phyloP scores from a whole-genome alignment of 2,329 filamentous ascomycete genomes.

The Hypoxylon sp. region DNA sequence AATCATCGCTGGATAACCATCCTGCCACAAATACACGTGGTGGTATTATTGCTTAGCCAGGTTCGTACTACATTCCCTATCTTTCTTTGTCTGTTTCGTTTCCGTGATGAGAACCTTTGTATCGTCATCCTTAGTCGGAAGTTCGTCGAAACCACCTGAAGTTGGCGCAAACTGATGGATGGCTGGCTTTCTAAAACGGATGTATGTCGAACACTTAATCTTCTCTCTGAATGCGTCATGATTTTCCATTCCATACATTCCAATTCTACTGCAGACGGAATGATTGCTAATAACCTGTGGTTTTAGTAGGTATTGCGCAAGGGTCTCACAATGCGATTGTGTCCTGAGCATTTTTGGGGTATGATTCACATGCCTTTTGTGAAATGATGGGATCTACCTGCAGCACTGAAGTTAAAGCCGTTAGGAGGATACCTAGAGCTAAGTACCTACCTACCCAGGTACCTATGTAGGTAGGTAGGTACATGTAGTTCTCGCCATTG shows the following conservation, averaged over 20 bases:
- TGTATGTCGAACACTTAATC: slow-evolving; percentile 59
- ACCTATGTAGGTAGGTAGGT: too few relatives aligned
- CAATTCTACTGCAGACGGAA: neutral
- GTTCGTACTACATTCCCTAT: slow-evolving; percentile 36
- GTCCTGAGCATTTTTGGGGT: too few relatives aligned
- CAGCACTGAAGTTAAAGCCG: too few relatives aligned
- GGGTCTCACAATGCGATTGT: neutral
- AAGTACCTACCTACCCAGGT: too few relatives aligned
- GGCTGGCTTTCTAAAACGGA: slow-evolving; percentile 38
- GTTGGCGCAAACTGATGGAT: slow-evolving; percentile 43
- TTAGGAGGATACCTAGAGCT: too few relatives aligned
- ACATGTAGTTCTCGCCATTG: too few relatives aligned
- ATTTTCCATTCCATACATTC: neutral
- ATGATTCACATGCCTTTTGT: too few relatives aligned
- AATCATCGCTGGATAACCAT: too few relatives aligned
- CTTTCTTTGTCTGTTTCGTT: slow-evolving; percentile 24
- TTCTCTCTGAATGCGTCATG: slow-evolving; percentile 60
- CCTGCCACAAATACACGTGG: slow-evolving; percentile 1
- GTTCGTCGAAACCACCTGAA: slow-evolving; percentile 49
- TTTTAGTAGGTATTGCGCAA: neutral
- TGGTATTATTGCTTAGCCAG: slow-evolving; percentile 24
- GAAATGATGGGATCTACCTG: too few relatives aligned
- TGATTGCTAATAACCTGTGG: slow-evolving; percentile 1
- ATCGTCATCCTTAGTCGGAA: slow-evolving; percentile 99
- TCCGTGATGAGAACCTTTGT: slow-evolving; percentile 84